Conservation (phyloP, 106 monocot genomes). For the Apostasia shenzhenica region DNA sequence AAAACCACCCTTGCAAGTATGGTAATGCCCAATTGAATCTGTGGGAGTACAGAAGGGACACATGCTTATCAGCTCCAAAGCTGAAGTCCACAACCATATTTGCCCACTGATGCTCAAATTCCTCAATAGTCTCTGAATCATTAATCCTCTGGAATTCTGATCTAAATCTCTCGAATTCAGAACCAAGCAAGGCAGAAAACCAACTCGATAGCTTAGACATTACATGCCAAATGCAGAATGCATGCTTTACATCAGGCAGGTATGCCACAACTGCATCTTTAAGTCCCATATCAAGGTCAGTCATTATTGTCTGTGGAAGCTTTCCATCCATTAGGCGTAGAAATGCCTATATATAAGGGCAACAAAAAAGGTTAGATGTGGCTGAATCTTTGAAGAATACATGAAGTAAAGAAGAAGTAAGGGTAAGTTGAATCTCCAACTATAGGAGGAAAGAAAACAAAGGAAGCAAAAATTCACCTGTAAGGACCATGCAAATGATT, state of each 20-base stretch:
- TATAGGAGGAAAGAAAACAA: not conserved
- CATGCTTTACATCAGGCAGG: constrained; percentile 56
- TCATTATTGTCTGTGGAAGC: constrained; percentile 56
- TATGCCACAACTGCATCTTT: constrained; percentile 39
- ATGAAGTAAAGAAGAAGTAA: not conserved
- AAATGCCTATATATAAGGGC: constrained; percentile 43
- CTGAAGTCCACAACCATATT: constrained; percentile 55
- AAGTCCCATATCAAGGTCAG: constrained; percentile 50
- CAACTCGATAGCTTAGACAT: constrained; percentile 57
- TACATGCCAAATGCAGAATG: constrained; percentile 45
- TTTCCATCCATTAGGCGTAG: constrained; percentile 63
- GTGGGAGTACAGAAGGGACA: constrained; percentile 38
- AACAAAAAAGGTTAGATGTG: constrained; percentile 5
- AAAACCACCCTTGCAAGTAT: constrained; percentile 63
- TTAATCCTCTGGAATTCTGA: constrained; percentile 45
- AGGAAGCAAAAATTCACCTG: constrained; percentile 38
- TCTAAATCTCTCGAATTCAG: constrained; percentile 62
- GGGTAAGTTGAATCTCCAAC: not conserved
- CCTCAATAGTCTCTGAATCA: constrained; percentile 44
- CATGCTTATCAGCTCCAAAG: constrained; percentile 54
- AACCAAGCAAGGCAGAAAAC: constrained; percentile 47
- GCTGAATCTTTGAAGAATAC: too few relatives aligned
- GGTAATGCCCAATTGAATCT: constrained; percentile 54
- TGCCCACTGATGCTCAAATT: constrained; percentile 61
- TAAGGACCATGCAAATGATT: constrained; percentile 62